Conservation (phyloP, 2,329 filamentous ascomycete genomes). For the Fusarium guadeloupense region DNA sequence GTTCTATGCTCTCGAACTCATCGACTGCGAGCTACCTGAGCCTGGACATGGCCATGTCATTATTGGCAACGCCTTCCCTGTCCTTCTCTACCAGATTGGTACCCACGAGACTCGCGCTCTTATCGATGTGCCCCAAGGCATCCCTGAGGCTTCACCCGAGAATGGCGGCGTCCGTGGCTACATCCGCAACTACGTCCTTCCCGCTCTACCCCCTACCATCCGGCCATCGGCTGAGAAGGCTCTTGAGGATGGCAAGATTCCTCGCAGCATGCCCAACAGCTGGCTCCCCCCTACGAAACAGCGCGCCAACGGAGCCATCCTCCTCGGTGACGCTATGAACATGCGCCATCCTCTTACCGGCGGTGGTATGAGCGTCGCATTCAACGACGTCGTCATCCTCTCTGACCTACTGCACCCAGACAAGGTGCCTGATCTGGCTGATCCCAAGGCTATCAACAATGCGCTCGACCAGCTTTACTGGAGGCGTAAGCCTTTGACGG, state of each 20-base stretch:
- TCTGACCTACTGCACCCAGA: constrained; percentile 76
- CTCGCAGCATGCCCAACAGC: constrained; percentile 91
- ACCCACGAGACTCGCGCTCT: constrained; percentile 91
- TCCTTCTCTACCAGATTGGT: constrained; percentile 96
- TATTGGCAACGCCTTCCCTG: constrained; percentile 77
- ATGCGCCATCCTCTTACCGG: constrained; percentile 99
- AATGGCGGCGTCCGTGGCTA: constrained; percentile 88
- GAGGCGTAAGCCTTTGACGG: constrained; percentile 81
- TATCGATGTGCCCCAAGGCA: constrained; percentile 83
- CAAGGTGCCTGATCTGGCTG: constrained; percentile 72
- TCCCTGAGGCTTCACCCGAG: constrained; percentile 75
- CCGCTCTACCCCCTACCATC: constrained; percentile 75
- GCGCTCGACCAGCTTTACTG: constrained; percentile 85
- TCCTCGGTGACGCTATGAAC: constrained; percentile 95
- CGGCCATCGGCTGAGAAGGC: constrained; percentile 79
- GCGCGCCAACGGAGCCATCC: constrained; percentile 62
- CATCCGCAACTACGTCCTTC: constrained; percentile 80
- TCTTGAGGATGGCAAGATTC: constrained; percentile 77
- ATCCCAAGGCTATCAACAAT: constrained; percentile 70
- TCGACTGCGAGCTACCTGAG: constrained; percentile 82
- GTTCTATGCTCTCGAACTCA: constrained; percentile 93
- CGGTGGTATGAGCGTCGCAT: constrained; percentile 96
- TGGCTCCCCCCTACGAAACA: constrained; percentile 83
- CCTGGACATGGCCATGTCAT: constrained; percentile 87
- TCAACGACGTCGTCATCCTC: constrained; percentile 89